These are phyloP conservation scores for Leptographium lundbergii DNA, from an alignment of 2,329 filamentous ascomycete species.

Conservation along the genomic window DNA sequence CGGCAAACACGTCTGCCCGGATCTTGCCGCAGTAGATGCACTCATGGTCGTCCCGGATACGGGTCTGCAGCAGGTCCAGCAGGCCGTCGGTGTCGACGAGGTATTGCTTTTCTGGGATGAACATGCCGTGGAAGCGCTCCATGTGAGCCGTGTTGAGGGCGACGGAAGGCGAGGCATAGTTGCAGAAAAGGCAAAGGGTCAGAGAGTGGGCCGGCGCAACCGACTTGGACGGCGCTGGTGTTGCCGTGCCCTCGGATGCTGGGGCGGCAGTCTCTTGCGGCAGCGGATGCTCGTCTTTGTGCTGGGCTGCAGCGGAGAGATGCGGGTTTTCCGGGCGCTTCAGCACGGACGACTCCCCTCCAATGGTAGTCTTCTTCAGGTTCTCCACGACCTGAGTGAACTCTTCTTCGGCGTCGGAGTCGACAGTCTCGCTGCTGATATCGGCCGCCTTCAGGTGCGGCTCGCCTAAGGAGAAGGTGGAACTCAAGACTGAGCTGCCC, in stretches of 20 bases:
- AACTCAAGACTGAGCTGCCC: constrained; percentile 73
- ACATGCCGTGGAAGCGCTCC: constrained; percentile 88
- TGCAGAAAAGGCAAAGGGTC: constrained; percentile 77
- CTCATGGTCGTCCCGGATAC: constrained; percentile 67
- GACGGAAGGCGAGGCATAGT: constrained; percentile 64
- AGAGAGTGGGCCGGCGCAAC: constrained; percentile 28
- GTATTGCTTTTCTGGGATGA: constrained; percentile 81
- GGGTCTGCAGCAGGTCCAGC: constrained; percentile 63
- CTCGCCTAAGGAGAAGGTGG: constrained; percentile 81
- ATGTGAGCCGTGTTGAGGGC: constrained; percentile 77
- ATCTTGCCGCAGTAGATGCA: constrained; percentile 82
- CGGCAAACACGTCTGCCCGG: constrained; percentile 63
- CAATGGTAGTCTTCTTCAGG: constrained; percentile 50
- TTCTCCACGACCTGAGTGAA: constrained; percentile 67
- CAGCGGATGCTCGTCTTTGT: constrained; percentile 33
- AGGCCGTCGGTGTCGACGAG: constrained; percentile 73
- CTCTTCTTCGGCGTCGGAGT: constrained; percentile 59
- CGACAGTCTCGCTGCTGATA: constrained; percentile 28
- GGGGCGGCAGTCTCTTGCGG: constrained; percentile 15
- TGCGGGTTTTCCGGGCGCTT: constrained; percentile 41
- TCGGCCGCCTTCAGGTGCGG: constrained; percentile 41
- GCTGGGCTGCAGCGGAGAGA: constrained; percentile 24
- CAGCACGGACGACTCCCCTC: constrained; percentile 33
- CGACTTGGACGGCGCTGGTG: constrained; percentile 16
- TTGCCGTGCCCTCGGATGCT: constrained; percentile 11